Evolutionary conservation across 2,329 filamentous ascomycete genomes (phyloP).

Genomic region (Ophiocordyceps camponoti-floridani): DNA sequence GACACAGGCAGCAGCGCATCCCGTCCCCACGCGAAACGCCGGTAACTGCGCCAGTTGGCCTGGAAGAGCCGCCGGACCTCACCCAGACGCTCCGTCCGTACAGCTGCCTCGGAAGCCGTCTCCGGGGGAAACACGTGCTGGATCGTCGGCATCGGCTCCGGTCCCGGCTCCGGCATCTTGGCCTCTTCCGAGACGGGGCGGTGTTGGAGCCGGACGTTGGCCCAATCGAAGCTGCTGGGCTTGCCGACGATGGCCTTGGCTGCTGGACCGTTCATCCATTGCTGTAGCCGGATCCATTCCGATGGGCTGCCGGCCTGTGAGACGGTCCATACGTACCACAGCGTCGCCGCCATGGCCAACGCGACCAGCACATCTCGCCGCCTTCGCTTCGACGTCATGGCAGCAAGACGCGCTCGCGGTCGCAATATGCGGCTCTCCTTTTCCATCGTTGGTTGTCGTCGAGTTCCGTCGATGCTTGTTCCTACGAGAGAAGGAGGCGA

Average conservation of each 20-base stretch:
- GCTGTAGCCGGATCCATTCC: constrained; percentile 7
- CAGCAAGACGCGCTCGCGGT: background rate
- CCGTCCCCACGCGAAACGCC: constrained; percentile 41
- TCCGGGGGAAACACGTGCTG: constrained; percentile 16
- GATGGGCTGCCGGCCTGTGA: background rate
- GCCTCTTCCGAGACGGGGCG: constrained; percentile 5
- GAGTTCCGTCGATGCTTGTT: too few relatives aligned
- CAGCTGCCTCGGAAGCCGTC: constrained; percentile 5
- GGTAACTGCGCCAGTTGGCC: constrained; percentile 31
- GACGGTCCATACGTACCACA: background rate
- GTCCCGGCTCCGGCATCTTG: constrained; percentile 8
- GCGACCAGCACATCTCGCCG: background rate
- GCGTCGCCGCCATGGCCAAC: background rate
- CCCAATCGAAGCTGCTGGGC: constrained; percentile 20
- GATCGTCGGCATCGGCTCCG: constrained; percentile 12
- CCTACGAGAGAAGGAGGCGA: too few relatives aligned
- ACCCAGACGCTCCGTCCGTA: constrained; percentile 12
- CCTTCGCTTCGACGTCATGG: background rate
- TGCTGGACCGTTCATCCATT: constrained; percentile 1
- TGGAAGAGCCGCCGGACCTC: constrained; percentile 17
- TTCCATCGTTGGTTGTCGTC: background rate
- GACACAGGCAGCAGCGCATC: constrained; percentile 44
- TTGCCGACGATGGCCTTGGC: background rate
- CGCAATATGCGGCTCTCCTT: background rate
- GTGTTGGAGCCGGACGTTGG: constrained; percentile 10